Conservation (phyloP, 2,329 filamentous ascomycete genomes). For the Escovopsis sp. region DNA sequence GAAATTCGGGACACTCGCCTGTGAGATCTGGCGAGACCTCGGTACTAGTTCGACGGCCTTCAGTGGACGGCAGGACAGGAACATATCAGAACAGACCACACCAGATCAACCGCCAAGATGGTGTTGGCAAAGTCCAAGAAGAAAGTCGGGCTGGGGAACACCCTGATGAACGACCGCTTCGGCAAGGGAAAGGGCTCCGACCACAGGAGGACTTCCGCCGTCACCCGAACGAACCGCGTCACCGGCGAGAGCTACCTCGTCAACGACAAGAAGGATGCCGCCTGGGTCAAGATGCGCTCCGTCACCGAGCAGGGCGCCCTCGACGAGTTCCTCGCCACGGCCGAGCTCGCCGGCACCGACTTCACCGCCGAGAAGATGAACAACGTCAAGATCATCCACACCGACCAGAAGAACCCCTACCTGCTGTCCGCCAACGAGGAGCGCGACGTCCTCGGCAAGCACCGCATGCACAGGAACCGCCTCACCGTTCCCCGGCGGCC, state of each 20-base stretch:
- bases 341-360: constrained; percentile 93
- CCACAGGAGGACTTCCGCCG: constrained; percentile 52
- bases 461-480: constrained; percentile 61
- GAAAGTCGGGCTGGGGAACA: constrained; percentile 85
- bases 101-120: constrained; percentile 27
- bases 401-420: constrained; percentile 90
- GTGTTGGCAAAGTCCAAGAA: constrained; percentile 81
- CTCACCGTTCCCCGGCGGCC: constrained; percentile 85
- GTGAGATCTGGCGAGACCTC: too few relatives aligned
- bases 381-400: constrained; percentile 97
- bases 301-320: constrained; percentile 93
- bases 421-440: constrained; percentile 78
- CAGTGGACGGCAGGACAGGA: too few relatives aligned
- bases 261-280: constrained; percentile 77
- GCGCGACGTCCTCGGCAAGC: constrained; percentile 61
- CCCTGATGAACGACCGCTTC: constrained; percentile 97
- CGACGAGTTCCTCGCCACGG: constrained; percentile 91
- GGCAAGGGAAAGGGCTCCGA: constrained; percentile 79
- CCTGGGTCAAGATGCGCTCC: constrained; percentile 99
- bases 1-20: too few relatives aligned
- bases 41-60: too few relatives aligned
- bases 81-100: not conserved
- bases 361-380: constrained; percentile 99
- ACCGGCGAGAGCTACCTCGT: constrained; percentile 86
- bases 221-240: constrained; percentile 57